Percentiles rank a stretch among this genome's conserved stretches.
phyloP scores from a whole-genome alignment of 2,329 filamentous ascomycete species.

The Colletotrichum tabaci region DNA sequence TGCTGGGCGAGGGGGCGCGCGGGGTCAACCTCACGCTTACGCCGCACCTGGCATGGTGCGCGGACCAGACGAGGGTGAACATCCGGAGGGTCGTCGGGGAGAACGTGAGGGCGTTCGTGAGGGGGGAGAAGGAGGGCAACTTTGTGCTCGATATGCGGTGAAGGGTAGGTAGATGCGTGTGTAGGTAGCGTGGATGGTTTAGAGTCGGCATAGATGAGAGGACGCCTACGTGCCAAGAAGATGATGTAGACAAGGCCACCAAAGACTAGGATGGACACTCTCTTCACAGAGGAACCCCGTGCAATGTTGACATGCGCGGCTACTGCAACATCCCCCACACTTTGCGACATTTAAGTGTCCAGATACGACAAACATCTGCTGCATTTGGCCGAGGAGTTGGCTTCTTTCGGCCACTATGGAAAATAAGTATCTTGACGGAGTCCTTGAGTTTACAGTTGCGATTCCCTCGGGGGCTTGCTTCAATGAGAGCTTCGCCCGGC shows the following conservation, averaged over 20 bases:
- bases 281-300: not conserved
- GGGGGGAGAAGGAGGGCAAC: slow-evolving; percentile 33
- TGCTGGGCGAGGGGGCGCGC: slow-evolving; percentile 29
- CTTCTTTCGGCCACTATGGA: not conserved
- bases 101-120: slow-evolving; percentile 35
- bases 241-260: not conserved
- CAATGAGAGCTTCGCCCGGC: not conserved
- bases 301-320: not conserved
- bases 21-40: slow-evolving; percentile 51
- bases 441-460: not conserved
- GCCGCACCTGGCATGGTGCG: slow-evolving; percentile 49
- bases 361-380: not conserved
- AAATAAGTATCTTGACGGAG: not conserved
- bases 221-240: too few relatives aligned
- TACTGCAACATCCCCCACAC: slow-evolving; percentile 16
- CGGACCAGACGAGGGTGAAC: slow-evolving; percentile 42
- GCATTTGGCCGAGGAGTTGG: not conserved
- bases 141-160: slow-evolving; percentile 37
- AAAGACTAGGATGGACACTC: not conserved
- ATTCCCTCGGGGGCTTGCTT: not conserved
- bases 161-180: not conserved
- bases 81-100: slow-evolving; percentile 38
- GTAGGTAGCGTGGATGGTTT: not conserved
- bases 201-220: not conserved
- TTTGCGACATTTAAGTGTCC: slow-evolving; percentile 20